Percentiles rank a stretch among this genome's conserved stretches.
Evolutionary conservation across 1,139 yeast species (phyloP).

Genomic region (Suhomyces chickasaworum): DNA sequence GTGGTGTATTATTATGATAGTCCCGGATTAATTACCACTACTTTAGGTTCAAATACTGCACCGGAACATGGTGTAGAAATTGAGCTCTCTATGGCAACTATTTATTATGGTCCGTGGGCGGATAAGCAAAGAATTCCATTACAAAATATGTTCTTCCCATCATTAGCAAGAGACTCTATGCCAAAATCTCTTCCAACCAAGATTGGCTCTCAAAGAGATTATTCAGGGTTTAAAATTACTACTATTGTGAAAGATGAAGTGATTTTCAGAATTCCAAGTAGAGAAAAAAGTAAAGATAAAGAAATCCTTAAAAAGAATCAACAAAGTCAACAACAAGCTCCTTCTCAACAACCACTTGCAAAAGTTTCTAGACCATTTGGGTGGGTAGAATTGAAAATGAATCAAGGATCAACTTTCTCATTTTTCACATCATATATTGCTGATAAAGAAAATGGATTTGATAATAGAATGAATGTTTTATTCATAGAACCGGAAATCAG

Average conservation of each 20-base stretch:
- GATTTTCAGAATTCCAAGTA: conserved; percentile 74
- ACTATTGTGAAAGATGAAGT: conserved; percentile 63
- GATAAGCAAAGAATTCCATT: conserved; percentile 76
- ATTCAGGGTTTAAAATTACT: conserved; percentile 56
- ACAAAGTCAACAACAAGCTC: conserved; percentile 8
- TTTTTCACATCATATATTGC: conserved; percentile 56
- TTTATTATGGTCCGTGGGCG: conserved; percentile 95
- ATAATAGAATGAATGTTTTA: conserved; percentile 51
- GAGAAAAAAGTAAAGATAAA: conserved; percentile 80
- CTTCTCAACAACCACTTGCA: conserved; percentile 14
- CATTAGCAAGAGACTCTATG: conserved; percentile 57
- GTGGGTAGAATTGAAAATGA: conserved; percentile 79
- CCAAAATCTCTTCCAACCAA: conserved; percentile 40
- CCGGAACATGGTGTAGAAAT: conserved; percentile 73
- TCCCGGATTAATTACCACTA: conserved; percentile 50
- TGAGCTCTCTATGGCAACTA: conserved; percentile 59
- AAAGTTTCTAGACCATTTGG: conserved; percentile 70
- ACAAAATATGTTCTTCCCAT: conserved; percentile 70
- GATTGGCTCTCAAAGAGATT: conserved; percentile 56
- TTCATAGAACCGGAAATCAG: conserved; percentile 64
- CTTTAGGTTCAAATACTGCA: conserved; percentile 17
- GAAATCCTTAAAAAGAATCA: conserved; percentile 24
- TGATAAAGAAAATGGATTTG: conserved; percentile 55
- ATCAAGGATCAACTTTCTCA: conserved; percentile 52
- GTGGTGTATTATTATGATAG: conserved; percentile 67